Conservation (phyloP, 495 filamentous ascomycete genomes). For the Aspergillus sclerotiicarbonarius region DNA sequence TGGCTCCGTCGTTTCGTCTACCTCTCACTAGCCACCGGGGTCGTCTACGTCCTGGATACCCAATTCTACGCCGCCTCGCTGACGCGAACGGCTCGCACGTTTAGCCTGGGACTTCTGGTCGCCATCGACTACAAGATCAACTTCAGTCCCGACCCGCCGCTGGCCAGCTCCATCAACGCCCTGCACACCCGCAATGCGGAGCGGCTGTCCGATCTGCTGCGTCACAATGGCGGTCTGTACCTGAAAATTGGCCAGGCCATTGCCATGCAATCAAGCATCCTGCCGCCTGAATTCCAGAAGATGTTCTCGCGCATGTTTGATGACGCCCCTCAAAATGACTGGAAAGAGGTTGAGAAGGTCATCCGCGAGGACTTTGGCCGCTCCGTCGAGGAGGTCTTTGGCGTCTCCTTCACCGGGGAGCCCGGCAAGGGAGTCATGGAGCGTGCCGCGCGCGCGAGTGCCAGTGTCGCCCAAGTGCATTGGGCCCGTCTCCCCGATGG, state of each 20-base stretch:
- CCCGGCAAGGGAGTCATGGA: slow-evolving; percentile 80
- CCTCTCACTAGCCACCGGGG: slow-evolving; percentile 55
- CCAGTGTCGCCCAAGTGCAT: slow-evolving; percentile 94
- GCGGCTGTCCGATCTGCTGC: slow-evolving; percentile 73
- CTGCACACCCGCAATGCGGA: slow-evolving; percentile 82
- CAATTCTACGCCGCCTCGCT: slow-evolving; percentile 74
- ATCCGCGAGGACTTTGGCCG: slow-evolving; percentile 85
- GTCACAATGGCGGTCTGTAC: slow-evolving; percentile 87
- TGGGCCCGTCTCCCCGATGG: slow-evolving; percentile 85
- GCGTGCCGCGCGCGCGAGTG: slow-evolving; percentile 77
- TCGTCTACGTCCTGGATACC: slow-evolving; percentile 64
- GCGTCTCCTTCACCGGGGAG: slow-evolving; percentile 71
- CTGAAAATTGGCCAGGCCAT: slow-evolving; percentile 98
- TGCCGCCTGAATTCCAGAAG: slow-evolving; percentile 89
- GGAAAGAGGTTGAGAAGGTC: slow-evolving; percentile 82
- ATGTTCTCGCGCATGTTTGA: slow-evolving; percentile 98
- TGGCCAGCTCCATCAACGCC: slow-evolving; percentile 63
- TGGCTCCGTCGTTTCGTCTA: slow-evolving; percentile 73
- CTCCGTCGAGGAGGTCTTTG: slow-evolving; percentile 83
- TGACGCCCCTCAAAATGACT: slow-evolving; percentile 92
- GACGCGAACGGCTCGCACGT: slow-evolving; percentile 77
- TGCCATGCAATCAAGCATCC: slow-evolving; percentile 92
- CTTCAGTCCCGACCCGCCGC: slow-evolving; percentile 74
- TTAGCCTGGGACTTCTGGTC: slow-evolving; percentile 73
- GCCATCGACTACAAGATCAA: slow-evolving; percentile 96